These are phyloP conservation scores for Chamaenerion angustifolium DNA, from an alignment of 345 rosid species.

Conservation along the genomic window DNA sequence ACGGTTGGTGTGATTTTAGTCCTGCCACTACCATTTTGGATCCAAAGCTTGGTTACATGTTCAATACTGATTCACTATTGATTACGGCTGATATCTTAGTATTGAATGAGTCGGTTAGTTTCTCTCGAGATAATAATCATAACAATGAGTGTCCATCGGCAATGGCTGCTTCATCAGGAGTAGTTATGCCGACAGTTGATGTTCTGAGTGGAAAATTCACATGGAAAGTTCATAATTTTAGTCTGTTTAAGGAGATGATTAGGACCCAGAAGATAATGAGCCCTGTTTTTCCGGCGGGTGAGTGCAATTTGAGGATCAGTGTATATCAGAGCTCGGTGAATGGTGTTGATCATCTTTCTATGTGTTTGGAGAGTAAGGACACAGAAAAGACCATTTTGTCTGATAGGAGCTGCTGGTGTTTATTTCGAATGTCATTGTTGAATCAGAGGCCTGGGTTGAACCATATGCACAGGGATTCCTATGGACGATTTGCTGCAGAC, in stretches of 20 bases:
- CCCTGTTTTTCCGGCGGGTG: conserved; percentile 94
- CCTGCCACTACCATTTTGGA: conserved; percentile 72
- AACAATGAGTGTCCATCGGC: conserved; percentile 52
- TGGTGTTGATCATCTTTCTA: conserved; percentile 68
- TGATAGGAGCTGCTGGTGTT: conserved; percentile 97
- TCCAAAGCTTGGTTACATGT: conserved; percentile 68
- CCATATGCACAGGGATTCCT: conserved; percentile 87
- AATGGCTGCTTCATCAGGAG: conserved; percentile 33
- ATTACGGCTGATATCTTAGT: conserved; percentile 87
- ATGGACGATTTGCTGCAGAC: conserved; percentile 89
- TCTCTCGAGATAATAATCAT: conserved; percentile 68
- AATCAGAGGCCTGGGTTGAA: conserved; percentile 79
- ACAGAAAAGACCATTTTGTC: conserved; percentile 53
- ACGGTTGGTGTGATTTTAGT: conserved; percentile 99
- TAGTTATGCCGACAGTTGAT: conserved; percentile 54
- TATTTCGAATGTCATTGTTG: conserved; percentile 90
- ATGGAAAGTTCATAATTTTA: conserved; percentile 96
- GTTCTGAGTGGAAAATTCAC: conserved; percentile 88
- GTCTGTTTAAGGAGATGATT: conserved; percentile 89
- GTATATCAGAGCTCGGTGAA: conserved; percentile 85
- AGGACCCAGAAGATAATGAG: conserved; percentile 99
- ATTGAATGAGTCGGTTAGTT: conserved; percentile 72
- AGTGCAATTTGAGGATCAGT: conserved; percentile 85
- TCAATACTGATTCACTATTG: conserved; percentile 51
- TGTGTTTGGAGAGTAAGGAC: conserved; percentile 97